These are phyloP conservation scores for Stachybotrys elegans DNA, from an alignment of 2,329 filamentous ascomycete species.

Conservation along the genomic window DNA sequence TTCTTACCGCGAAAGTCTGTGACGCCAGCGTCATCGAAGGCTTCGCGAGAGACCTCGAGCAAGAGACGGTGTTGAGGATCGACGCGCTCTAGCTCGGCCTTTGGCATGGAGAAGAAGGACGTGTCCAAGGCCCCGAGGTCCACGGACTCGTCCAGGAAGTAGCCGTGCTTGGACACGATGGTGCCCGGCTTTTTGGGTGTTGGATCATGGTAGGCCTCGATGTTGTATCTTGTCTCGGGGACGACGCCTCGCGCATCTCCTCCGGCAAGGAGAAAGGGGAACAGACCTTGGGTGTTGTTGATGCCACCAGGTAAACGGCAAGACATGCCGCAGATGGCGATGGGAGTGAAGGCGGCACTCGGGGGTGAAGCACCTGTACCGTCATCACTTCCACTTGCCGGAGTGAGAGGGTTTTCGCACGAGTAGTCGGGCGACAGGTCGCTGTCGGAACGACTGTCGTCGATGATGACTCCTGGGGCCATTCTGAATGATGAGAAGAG, in stretches of 20 bases:
- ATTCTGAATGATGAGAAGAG: no score
- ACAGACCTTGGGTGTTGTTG: constrained; percentile 12
- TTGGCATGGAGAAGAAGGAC: constrained; percentile 19
- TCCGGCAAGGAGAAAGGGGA: constrained; percentile 19
- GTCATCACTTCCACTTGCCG: no score
- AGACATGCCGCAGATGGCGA: constrained; percentile 23
- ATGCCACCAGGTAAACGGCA: constrained; percentile 18
- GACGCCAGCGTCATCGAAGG: constrained; percentile 27
- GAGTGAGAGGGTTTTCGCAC: no score
- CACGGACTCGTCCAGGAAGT: constrained; percentile 21
- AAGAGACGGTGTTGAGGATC: constrained; percentile 32
- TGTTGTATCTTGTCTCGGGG: constrained; percentile 15
- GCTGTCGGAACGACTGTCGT: no score
- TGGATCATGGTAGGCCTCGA: constrained; percentile 12
- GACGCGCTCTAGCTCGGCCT: constrained; percentile 21
- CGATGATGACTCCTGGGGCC: no score
- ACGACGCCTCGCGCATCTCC: constrained; percentile 14
- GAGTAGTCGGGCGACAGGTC: no score
- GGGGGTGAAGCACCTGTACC: no score
- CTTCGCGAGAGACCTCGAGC: constrained; percentile 30
- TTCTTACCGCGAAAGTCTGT: constrained; percentile 20
- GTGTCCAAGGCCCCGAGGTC: constrained; percentile 20
- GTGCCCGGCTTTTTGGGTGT: constrained; percentile 11
- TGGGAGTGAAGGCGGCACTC: constrained; percentile 8
- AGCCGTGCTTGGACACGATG: constrained; percentile 17